Percentiles rank a stretch among this genome's conserved stretches.
Conservation (phyloP, 768 basidiomycete genomes). For the Tulasnella sp. region DNA sequence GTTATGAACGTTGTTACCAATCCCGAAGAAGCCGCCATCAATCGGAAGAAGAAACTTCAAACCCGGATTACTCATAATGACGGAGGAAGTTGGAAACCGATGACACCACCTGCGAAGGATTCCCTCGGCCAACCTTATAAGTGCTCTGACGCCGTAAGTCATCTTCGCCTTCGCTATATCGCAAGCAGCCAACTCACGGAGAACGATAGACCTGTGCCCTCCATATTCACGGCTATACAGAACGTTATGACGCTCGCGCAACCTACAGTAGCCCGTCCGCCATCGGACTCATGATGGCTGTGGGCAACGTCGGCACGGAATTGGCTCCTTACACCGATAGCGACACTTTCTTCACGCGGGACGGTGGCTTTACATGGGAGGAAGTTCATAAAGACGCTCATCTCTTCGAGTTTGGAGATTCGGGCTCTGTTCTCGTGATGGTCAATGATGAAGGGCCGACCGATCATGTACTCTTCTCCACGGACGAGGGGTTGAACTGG, state of each 20-base stretch:
- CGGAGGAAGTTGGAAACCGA: slow-evolving; percentile 79
- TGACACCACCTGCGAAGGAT: slow-evolving; percentile 64
- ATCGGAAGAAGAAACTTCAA: slow-evolving; percentile 63
- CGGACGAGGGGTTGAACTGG: slow-evolving; percentile 83
- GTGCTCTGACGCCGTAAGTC: slow-evolving; percentile 54
- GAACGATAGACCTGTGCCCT: slow-evolving; percentile 60
- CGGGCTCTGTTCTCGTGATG: slow-evolving; percentile 85
- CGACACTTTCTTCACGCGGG: slow-evolving; percentile 93
- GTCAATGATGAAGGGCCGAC: slow-evolving; percentile 93
- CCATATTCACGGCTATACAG: slow-evolving; percentile 93
- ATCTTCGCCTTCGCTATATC: neutral
- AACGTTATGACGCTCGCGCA: slow-evolving; percentile 76
- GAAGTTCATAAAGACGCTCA: slow-evolving; percentile 98
- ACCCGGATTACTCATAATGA: slow-evolving; percentile 94
- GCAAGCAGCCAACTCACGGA: neutral
- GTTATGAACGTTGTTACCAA: slow-evolving; percentile 85
- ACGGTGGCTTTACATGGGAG: slow-evolving; percentile 96
- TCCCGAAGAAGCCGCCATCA: slow-evolving; percentile 56
- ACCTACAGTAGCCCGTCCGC: slow-evolving; percentile 90
- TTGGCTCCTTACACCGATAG: slow-evolving; percentile 73
- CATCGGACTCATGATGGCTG: slow-evolving; percentile 88
- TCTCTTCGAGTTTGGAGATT: slow-evolving; percentile 97
- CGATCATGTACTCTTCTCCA: slow-evolving; percentile 79
- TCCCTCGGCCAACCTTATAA: slow-evolving; percentile 60
- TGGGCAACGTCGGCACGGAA: slow-evolving; percentile 85